Evolutionary conservation across 495 filamentous ascomycete species (phyloP), one percentile per base, ranked within the genome.

Genomic region (Xylona heveae): DNA sequence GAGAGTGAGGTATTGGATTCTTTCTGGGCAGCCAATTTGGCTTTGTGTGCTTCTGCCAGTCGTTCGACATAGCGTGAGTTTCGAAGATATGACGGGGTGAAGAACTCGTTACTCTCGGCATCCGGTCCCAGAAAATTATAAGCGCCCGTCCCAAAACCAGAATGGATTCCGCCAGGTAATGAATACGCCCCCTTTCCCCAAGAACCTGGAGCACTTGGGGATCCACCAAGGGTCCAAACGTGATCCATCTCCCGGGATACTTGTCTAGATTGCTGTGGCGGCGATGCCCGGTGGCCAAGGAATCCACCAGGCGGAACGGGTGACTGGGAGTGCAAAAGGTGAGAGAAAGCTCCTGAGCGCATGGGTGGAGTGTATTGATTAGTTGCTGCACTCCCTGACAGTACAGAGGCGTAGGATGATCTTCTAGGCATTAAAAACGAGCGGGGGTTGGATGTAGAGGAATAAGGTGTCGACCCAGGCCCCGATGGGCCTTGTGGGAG

Each of bases 31-130:
- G 52, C 54, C n/a, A 70, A 29, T 43, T 65, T 77, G 7, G 68
- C 62, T 44, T 62, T 64, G 43, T 82, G 63, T 40, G 62, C 65
- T 19, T 73, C 67, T 42, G 78, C 69, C 21, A 91, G 64, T 42
- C 64, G 68, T 40, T 74, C 62, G 29, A 84, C 65, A 51, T 85
- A 79, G 38, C 64, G 64, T n/a, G 79, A 82, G 14, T 68, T 65
- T 38, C 60, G 59, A 20, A 94, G 64, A 55, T 92, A 92, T 13
- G 78, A 79, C 4, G 83, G 83, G 17, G 66, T 66, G 43, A 93
- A 73, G 58, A 79, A 81, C n/a, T n/a, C n/a, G n/a, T n/a, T n/a
- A n/a, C n/a, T n/a, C n/a, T n/a, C n/a, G n/a, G n/a, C n/a, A n/a
- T n/a, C n/a, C n/a, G n/a, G n/a, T n/a, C n/a, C n/a, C n/a, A n/a